Conservation (phyloP, 1,139 yeast genomes). For the Geotrichum europaeum region DNA sequence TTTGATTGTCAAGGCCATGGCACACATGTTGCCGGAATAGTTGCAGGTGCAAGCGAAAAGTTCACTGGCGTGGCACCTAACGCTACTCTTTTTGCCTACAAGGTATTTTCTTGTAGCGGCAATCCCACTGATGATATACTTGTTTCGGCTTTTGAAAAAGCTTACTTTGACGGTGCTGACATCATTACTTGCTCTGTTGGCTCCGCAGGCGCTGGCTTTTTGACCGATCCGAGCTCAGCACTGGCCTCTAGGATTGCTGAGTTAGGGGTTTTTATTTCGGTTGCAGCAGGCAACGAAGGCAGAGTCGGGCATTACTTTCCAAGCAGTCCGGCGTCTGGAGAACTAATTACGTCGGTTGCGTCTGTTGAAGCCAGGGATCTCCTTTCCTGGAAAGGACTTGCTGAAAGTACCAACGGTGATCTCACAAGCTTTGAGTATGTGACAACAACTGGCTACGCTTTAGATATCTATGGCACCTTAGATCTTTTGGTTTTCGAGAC, state of each 20-base stretch:
- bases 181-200: conserved; percentile 24
- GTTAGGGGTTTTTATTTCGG: conserved; percentile 20
- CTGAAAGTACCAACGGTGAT: background rate
- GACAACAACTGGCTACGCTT: conserved; percentile 11
- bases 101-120: conserved; percentile 23
- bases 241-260: conserved; percentile 22
- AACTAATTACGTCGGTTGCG: conserved; percentile 10
- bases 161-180: conserved; percentile 22
- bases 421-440: conserved; percentile 7
- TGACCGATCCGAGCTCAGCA: conserved; percentile 19
- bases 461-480: conserved; percentile 10
- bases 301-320: conserved; percentile 17
- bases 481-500: conserved; percentile 6
- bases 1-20: conserved; percentile 27
- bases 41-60: conserved; percentile 19
- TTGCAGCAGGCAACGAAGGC: conserved; percentile 25
- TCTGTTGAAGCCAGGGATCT: conserved; percentile 10
- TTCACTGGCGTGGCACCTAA: conserved; percentile 24
- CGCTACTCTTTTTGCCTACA: conserved; percentile 23
- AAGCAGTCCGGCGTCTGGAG: conserved; percentile 16
- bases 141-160: conserved; percentile 21
- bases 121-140: conserved; percentile 23
- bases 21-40: conserved; percentile 24
- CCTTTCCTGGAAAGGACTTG: conserved; percentile 6
- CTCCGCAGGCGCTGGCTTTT: conserved; percentile 18